phyloP scores from a whole-genome alignment of 106 monocot species.

The Narthecium ossifragum region DNA sequence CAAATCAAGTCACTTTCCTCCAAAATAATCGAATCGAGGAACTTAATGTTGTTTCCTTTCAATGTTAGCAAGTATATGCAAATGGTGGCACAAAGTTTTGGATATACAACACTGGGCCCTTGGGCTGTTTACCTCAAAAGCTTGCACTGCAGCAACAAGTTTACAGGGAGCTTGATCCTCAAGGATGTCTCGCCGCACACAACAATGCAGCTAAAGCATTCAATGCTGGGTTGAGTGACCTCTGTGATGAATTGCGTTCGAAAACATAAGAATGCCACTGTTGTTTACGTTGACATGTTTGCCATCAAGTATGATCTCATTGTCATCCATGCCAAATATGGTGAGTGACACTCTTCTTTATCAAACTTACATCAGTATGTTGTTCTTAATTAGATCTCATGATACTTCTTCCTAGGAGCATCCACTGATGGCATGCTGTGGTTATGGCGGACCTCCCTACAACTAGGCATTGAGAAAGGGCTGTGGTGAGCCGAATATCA shows the following conservation, averaged over 20 bases:
- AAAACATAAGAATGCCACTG: conserved; percentile 11
- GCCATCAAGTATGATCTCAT: conserved; percentile 44
- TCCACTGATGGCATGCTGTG: conserved; percentile 54
- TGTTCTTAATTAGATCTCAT: background rate
- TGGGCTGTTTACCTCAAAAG: conserved; percentile 51
- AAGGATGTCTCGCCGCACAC: conserved; percentile 46
- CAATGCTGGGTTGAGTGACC: conserved; percentile 22
- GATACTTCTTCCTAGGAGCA: conserved; percentile 27
- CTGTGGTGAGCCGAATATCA: conserved; percentile 39
- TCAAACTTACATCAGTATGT: background rate
- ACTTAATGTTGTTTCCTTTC: too few relatives aligned
- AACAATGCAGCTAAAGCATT: conserved; percentile 39
- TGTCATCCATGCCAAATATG: conserved; percentile 35
- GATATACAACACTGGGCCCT: conserved; percentile 58
- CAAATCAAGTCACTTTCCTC: too few relatives aligned
- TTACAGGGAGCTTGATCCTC: conserved; percentile 25
- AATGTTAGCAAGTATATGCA: conserved; percentile 30
- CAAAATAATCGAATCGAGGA: too few relatives aligned
- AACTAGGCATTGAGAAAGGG: conserved; percentile 30
- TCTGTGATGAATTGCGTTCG: conserved; percentile 27
- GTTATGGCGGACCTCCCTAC: conserved; percentile 43
- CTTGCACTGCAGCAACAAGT: conserved; percentile 35
- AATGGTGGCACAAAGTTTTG: conserved; percentile 52
- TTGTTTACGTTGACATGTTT: conserved; percentile 42
- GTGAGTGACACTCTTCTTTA: conserved; percentile 15